Conservation (phyloP, 2,329 filamentous ascomycete species). For the Cytospora leucostoma region DNA sequence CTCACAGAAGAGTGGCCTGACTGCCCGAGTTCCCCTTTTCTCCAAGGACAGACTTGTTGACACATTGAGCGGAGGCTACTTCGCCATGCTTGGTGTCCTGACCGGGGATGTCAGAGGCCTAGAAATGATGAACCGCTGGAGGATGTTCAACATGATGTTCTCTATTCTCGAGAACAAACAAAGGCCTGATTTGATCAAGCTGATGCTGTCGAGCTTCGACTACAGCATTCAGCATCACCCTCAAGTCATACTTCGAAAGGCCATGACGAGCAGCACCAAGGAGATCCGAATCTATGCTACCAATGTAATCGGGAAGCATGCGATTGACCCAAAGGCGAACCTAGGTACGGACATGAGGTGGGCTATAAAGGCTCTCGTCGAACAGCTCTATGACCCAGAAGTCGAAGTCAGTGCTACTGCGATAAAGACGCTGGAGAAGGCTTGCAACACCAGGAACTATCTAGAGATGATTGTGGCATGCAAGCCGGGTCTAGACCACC, state of each 20-base stretch:
- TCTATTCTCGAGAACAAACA: conserved; percentile 92
- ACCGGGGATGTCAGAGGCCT: conserved; percentile 82
- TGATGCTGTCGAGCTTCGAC: conserved; percentile 87
- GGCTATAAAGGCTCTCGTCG: conserved; percentile 97
- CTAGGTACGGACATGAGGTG: conserved; percentile 74
- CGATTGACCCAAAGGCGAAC: conserved; percentile 54
- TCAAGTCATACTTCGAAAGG: conserved; percentile 88
- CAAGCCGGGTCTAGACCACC: conserved; percentile 87
- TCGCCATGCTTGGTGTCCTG: conserved; percentile 85
- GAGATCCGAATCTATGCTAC: conserved; percentile 90
- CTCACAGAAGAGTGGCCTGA: conserved; percentile 65
- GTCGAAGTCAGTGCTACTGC: conserved; percentile 95
- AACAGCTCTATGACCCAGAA: conserved; percentile 95
- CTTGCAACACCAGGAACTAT: conserved; percentile 88
- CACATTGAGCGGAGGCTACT: conserved; percentile 89
- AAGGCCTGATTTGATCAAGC: conserved; percentile 86
- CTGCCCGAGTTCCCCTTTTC: conserved; percentile 85
- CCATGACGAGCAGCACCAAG: conserved; percentile 87
- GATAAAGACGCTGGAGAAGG: conserved; percentile 95
- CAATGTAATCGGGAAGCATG: conserved; percentile 83
- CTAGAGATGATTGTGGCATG: conserved; percentile 97
- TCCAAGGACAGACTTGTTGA: conserved; percentile 81
- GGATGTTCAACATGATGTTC: conserved; percentile 99
- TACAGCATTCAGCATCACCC: conserved; percentile 88
- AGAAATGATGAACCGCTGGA: conserved; percentile 90